Base-by-base conservation (phyloP, 2,329 filamentous ascomycete genomes). In the Colletotrichum gigasporum region DNA sequence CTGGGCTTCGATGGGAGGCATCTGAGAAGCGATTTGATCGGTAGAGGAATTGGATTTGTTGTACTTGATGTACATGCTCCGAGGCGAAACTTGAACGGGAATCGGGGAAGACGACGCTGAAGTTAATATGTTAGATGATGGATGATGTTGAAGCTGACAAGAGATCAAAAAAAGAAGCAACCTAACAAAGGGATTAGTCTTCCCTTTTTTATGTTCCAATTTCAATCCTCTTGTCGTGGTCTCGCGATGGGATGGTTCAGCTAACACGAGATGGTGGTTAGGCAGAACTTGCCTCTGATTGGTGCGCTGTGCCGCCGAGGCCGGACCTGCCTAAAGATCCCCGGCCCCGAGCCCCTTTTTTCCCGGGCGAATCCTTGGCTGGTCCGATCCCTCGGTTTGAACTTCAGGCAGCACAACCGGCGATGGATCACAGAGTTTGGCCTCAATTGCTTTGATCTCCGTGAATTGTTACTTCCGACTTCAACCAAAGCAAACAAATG, bases 321-420 rank as follows among this genome's bases (percentile, higher is more conserved):
- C 35, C 12, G 42, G 2, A 26, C 2, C 42, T 57, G 59, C 59
- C 59, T 37, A 42, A 57, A 59, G 16, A 10, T 37, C 16, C 32
- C 22, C 39, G 57, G 39, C 30, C 34, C 47, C 11, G 22, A 4
- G 30, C 18, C 39, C 16, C 57, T 35, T 12, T 26, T 55, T 39
- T 20, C 22, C 51, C 50, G 57, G 51, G 14, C 12, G 14, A 6
- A 26, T 18, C 22, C 39, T 10, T 53, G 30, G 22, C 32, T n/a
- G 28, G 10, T 9, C 22, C 28, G 35, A n/a, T 24, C 22, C n/a
- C 37, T n/a, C 11, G 35, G 20, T 18, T 5, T 10, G 14, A 6
- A 3, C 3, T 51, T 24, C 10, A 58, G 44, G 55, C 55, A 58
- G 55, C 55, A 58, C 2, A 34, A n/a, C 41, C n/a, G n/a, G n/a